These are phyloP conservation scores for Juncus effusus DNA, from an alignment of 176 grass and related monocot genomes.

Conservation along the genomic window DNA sequence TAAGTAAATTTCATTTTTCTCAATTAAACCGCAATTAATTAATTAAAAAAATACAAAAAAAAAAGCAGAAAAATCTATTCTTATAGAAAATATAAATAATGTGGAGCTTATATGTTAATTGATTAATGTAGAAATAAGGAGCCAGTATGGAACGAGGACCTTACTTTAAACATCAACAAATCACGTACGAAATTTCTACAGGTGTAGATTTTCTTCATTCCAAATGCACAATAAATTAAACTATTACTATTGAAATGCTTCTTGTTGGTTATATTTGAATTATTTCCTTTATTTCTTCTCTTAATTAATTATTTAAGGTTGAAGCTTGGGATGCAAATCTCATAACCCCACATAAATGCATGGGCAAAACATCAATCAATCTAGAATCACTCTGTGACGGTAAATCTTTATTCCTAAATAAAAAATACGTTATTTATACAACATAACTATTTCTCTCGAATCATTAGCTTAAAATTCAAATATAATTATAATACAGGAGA, in stretches of 20 bases:
- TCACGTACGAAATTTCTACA: conserved; percentile 54
- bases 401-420: conserved; percentile 31
- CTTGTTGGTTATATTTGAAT: conserved; percentile 14
- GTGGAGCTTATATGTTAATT: conserved; percentile 29
- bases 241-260: conserved; percentile 8
- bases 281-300: neutral
- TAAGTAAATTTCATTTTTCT: conserved; percentile 46
- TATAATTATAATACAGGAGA: conserved; percentile 45
- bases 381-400: conserved; percentile 84
- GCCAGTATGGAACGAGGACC: conserved; percentile 90
- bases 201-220: conserved; percentile 34
- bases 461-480: neutral
- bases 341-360: conserved; percentile 89
- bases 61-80: neutral
- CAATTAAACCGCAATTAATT: neutral
- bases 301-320: conserved; percentile 41
- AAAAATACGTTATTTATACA: too few species aligned
- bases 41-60: neutral
- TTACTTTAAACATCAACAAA: conserved; percentile 64
- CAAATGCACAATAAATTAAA: conserved; percentile 18
- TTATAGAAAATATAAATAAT: conserved; percentile 24
- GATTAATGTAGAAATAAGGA: conserved; percentile 61
- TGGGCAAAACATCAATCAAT: conserved; percentile 70
- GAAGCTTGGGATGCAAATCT: conserved; percentile 96
- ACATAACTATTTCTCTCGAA: neutral